phyloP scores from a whole-genome alignment of 441 rosid species.

The Syzygium malaccense region DNA sequence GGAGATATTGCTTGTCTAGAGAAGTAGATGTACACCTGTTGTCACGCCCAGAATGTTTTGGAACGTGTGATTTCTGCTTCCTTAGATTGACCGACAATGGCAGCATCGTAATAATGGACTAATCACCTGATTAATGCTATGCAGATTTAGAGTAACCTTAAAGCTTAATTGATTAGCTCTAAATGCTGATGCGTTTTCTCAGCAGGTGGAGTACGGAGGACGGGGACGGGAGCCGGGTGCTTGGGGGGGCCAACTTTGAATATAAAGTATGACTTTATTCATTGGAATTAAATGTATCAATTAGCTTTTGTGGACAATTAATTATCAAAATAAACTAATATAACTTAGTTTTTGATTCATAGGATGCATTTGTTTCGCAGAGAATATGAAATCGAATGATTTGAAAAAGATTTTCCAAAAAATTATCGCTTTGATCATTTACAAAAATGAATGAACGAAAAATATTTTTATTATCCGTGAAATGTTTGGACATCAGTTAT shows the following conservation, averaged over 20 bases:
- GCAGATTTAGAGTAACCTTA: neutral
- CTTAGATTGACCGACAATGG: neutral
- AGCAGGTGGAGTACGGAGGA: neutral
- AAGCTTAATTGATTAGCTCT: neutral
- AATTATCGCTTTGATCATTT: neutral
- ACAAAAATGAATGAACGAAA: neutral
- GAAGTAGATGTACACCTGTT: neutral
- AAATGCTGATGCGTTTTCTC: neutral
- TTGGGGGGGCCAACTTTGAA: neutral
- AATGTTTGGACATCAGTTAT: fast-evolving
- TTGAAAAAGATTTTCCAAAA: fast-evolving
- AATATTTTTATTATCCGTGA: neutral
- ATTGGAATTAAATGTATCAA: neutral
- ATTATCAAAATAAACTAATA: neutral
- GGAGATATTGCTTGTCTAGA: neutral
- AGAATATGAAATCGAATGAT: neutral
- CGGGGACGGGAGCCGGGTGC: neutral
- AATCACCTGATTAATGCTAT: neutral
- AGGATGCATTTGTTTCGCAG: neutral
- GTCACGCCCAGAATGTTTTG: neutral
- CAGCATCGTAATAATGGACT: neutral
- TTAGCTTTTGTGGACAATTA: neutral
- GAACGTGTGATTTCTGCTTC: neutral
- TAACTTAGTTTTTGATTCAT: neutral
- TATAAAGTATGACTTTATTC: neutral